Percentiles rank a stretch among this genome's conserved stretches.
Evolutionary conservation across 257 asterid species (phyloP).

Genomic region (Fraxinus americana): DNA sequence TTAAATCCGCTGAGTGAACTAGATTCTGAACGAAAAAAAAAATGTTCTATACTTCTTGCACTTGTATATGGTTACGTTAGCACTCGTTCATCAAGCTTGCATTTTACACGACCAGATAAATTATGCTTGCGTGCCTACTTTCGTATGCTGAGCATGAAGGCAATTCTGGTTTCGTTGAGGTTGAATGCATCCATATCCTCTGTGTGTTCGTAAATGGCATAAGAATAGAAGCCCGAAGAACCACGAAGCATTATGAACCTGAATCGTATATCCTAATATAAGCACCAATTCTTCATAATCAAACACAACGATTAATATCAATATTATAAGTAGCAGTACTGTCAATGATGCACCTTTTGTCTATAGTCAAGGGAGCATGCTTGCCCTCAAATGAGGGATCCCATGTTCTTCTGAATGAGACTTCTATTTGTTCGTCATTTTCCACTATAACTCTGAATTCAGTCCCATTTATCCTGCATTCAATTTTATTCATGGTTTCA

Average conservation of each 20-base stretch:
- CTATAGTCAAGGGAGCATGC: conserved; percentile 44
- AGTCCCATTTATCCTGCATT: conserved; percentile 68
- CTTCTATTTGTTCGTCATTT: conserved; percentile 69
- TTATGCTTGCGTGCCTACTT: conserved; percentile 31
- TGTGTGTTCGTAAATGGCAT: conserved; percentile 50
- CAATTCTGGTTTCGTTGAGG: conserved; percentile 54
- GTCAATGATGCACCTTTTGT: conserved; percentile 48
- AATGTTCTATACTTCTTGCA: neutral
- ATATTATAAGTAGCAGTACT: neutral
- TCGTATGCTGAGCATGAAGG: conserved; percentile 53
- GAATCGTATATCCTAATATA: neutral
- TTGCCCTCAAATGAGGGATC: conserved; percentile 38
- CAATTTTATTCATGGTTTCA: neutral
- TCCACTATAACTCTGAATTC: conserved; percentile 50
- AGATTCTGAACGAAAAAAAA: neutral
- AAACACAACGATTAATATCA: neutral
- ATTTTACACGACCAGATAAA: neutral
- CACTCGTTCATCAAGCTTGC: neutral
- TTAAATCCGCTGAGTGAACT: neutral
- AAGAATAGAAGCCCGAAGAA: conserved; percentile 57
- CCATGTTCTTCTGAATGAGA: conserved; percentile 81
- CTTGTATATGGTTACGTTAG: neutral
- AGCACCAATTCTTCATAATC: neutral
- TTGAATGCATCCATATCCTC: conserved; percentile 54
- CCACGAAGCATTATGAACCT: conserved; percentile 53